Evolutionary conservation across 2,329 filamentous ascomycete genomes (phyloP).

Genomic region (Drechslerella coelobrocha): DNA sequence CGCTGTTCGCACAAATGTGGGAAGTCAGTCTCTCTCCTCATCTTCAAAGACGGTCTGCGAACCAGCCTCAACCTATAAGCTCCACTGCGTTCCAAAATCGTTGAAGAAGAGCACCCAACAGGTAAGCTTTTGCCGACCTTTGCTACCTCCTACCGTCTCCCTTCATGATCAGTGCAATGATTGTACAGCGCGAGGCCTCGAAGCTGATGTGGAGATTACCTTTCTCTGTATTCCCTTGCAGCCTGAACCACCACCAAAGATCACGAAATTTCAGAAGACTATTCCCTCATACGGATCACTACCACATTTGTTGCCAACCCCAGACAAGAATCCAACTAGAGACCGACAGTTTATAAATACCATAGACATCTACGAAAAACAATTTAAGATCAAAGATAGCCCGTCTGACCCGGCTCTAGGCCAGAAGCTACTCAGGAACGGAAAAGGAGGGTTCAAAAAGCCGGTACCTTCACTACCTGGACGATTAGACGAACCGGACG

Average conservation of each 20-base stretch:
- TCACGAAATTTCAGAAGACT: no score
- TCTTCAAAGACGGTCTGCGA: slow-evolving; percentile 8
- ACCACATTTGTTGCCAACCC: neutral
- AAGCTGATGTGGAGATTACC: neutral
- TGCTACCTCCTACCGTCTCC: neutral
- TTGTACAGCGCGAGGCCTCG: no score
- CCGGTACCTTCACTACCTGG: neutral
- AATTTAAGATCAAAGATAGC: slow-evolving; percentile 14
- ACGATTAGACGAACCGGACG: slow-evolving; percentile 12
- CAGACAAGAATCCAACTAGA: neutral
- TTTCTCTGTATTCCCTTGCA: neutral
- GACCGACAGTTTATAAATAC: slow-evolving; percentile 22
- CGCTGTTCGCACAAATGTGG: slow-evolving; percentile 9
- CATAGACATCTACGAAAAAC: slow-evolving; percentile 23
- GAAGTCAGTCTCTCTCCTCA: neutral
- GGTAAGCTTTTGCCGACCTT: neutral
- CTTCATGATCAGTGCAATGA: no score
- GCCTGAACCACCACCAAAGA: slow-evolving; percentile 38
- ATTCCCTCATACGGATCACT: no score
- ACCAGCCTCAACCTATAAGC: slow-evolving; percentile 11
- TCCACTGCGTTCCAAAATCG: slow-evolving; percentile 37
- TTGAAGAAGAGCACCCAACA: slow-evolving; percentile 12
- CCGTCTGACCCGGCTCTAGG: neutral
- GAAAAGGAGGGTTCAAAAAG: slow-evolving; percentile 1
- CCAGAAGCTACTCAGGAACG: slow-evolving; percentile 3